These are phyloP conservation scores for Anthostomella pinea DNA, from an alignment of 2,329 filamentous ascomycete species.

Conservation along the genomic window DNA sequence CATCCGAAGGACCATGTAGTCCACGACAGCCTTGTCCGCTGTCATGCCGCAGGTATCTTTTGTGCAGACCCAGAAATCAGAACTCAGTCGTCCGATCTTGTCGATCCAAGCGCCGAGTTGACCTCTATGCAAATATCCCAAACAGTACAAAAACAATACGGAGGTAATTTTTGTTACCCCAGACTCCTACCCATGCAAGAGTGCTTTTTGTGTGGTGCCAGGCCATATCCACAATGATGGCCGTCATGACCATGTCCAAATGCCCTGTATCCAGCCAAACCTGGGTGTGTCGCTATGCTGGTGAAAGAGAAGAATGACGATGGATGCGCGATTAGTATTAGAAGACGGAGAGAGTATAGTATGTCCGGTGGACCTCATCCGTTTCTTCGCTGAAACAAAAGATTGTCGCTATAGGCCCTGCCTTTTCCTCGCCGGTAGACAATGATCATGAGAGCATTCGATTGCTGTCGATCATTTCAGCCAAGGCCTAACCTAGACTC, in stretches of 20 bases:
- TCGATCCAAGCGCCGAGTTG: too few species aligned
- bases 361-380: too few species aligned
- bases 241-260: background rate
- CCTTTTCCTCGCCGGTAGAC: too few species aligned
- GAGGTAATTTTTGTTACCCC: background rate
- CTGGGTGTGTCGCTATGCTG: conserved; percentile 12
- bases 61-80: too few species aligned
- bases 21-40: too few species aligned
- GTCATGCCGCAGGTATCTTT: too few species aligned
- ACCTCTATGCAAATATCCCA: too few species aligned
- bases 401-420: background rate
- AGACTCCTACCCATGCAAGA: background rate
- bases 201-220: background rate
- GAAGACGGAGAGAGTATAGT: too few species aligned
- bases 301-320: background rate
- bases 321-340: background rate
- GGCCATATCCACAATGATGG: background rate
- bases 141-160: background rate
- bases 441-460: background rate
- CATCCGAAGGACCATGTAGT: too few species aligned
- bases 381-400: too few species aligned
- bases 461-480: background rate
- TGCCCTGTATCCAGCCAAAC: background rate
- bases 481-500: conserved; percentile 5
- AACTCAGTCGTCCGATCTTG: too few species aligned